Percentiles rank a stretch among this genome's conserved stretches.
Conservation (phyloP, 139 green algal genomes). For the Chlorella sp. region DNA sequence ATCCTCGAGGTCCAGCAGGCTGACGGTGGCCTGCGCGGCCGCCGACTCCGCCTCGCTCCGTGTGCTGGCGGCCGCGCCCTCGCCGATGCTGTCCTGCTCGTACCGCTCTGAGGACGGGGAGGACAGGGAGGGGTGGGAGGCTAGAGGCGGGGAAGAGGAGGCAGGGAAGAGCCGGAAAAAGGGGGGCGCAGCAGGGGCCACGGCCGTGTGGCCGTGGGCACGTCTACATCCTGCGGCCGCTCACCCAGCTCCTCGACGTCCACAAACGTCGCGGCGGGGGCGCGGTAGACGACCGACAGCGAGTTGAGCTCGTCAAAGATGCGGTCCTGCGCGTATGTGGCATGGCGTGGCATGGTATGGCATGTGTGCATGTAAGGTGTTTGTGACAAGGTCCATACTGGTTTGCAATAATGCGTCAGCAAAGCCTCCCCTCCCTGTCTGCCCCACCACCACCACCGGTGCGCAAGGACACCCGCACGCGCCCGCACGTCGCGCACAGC, state of each 20-base stretch:
- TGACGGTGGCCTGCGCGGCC: not conserved
- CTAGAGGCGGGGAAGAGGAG: no score
- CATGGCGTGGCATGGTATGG: not conserved
- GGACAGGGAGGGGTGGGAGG: not conserved
- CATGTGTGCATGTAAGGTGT: no score
- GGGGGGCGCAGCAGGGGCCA: not conserved
- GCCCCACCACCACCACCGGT: no score
- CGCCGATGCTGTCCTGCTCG: constrained; percentile 11
- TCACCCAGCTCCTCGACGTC: constrained; percentile 3
- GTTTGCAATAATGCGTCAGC: no score
- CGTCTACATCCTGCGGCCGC: not conserved
- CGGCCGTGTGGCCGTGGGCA: not conserved
- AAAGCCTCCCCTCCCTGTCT: not conserved
- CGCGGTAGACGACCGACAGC: constrained; percentile 82
- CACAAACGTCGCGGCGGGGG: constrained; percentile 57
- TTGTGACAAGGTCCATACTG: no score
- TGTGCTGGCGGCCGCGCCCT: not conserved
- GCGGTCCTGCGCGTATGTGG: constrained; percentile 54
- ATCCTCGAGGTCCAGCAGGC: constrained; percentile 30
- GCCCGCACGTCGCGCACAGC: no score
- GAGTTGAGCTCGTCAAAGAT: constrained; percentile 97
- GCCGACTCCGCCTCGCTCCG: constrained; percentile 1
- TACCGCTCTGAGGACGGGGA: not conserved
- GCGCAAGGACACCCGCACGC: no score
- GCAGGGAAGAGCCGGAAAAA: not conserved